Evolutionary conservation across 495 filamentous ascomycete genomes (phyloP).

Genomic region (Cercophora samala): DNA sequence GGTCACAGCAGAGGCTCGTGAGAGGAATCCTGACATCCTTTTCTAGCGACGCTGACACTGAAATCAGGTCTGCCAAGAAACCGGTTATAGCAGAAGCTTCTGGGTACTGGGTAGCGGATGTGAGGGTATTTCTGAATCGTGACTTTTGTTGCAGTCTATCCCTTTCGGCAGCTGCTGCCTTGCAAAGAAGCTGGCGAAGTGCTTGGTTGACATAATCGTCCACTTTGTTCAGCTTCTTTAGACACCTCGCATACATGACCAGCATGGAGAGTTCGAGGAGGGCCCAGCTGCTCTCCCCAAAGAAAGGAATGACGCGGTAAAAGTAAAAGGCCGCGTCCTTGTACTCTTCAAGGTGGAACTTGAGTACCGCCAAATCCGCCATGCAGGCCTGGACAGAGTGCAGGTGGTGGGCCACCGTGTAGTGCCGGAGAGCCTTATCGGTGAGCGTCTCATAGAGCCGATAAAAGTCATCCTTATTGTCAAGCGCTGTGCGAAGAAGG

Average conservation of each 20-base stretch:
- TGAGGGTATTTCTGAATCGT: constrained; percentile 25
- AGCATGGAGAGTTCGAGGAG: constrained; percentile 78
- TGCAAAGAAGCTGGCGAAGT: constrained; percentile 69
- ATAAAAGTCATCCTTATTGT: constrained; percentile 51
- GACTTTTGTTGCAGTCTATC: constrained; percentile 45
- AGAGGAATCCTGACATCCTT: constrained; percentile 66
- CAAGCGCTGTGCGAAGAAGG: constrained; percentile 48
- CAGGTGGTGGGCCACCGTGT: constrained; percentile 67
- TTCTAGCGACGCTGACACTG: constrained; percentile 57
- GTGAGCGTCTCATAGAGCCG: constrained; percentile 68
- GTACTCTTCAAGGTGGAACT: constrained; percentile 72
- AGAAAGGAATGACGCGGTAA: constrained; percentile 75
- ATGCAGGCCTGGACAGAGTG: constrained; percentile 74
- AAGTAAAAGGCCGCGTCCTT: constrained; percentile 74
- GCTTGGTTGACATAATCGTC: constrained; percentile 78
- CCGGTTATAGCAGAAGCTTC: constrained; percentile 54
- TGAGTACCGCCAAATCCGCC: constrained; percentile 81
- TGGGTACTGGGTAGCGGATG: constrained; percentile 39
- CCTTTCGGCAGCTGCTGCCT: constrained; percentile 59
- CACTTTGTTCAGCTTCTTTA: constrained; percentile 68
- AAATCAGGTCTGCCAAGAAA: constrained; percentile 64
- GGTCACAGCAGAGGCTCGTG: constrained; percentile 66
- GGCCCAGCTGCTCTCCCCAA: constrained; percentile 75
- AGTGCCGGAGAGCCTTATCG: constrained; percentile 68
- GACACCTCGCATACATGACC: constrained; percentile 77